phyloP scores from a whole-genome alignment of 2,329 filamentous ascomycete species.

The Purpureocillium lavendulum region DNA sequence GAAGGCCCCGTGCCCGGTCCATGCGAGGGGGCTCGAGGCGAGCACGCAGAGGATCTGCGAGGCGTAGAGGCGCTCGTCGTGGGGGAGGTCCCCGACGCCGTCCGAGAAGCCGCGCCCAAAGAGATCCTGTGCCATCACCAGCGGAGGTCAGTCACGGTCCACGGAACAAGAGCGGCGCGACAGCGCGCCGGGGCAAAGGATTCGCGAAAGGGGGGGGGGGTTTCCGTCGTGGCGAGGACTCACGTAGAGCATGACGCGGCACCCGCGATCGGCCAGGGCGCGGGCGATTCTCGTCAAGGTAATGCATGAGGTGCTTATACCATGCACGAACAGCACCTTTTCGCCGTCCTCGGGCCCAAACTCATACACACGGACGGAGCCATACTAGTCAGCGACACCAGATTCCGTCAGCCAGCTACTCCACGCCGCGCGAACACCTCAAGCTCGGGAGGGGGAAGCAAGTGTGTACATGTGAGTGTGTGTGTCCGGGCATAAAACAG shows the following conservation, averaged over 20 bases:
- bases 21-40: constrained; percentile 59
- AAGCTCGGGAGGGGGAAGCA: no score
- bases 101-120: constrained; percentile 63
- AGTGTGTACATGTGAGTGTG: no score
- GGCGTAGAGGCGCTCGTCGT: constrained; percentile 66
- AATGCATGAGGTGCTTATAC: constrained; percentile 75
- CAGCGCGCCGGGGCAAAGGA: no score
- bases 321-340: constrained; percentile 72
- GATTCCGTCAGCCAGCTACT: neutral
- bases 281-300: constrained; percentile 61
- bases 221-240: constrained; percentile 11
- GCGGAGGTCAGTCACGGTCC: neutral
- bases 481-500: no score
- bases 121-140: constrained; percentile 42
- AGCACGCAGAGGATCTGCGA: constrained; percentile 65
- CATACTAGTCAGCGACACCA: constrained; percentile 41
- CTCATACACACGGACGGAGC: constrained; percentile 71
- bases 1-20: constrained; percentile 53
- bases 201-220: no score
- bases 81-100: constrained; percentile 55
- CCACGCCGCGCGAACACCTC: neutral
- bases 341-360: constrained; percentile 67
- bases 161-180: no score
- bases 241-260: constrained; percentile 72
- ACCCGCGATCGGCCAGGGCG: constrained; percentile 58